Conservation (phyloP, 169 alveolate genomes). For the Plasmodium vivax region DNA sequence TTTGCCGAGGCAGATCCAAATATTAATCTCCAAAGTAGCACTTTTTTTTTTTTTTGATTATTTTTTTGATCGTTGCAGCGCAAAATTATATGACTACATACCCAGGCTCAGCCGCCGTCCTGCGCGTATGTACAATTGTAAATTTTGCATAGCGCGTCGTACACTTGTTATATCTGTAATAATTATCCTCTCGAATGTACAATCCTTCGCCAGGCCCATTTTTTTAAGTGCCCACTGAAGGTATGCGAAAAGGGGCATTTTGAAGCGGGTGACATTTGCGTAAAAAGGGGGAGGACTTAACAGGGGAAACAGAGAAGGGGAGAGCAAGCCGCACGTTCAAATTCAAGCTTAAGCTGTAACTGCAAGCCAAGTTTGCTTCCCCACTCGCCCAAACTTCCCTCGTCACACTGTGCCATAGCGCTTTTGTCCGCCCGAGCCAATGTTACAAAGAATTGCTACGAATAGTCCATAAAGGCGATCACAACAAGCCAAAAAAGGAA, state of each 20-base stretch:
- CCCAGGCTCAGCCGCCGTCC: neutral
- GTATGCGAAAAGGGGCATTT: neutral
- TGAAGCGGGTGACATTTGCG: neutral
- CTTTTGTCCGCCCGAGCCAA: neutral
- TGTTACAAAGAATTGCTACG: neutral
- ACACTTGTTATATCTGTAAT: neutral
- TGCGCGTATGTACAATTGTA: neutral
- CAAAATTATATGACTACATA: neutral
- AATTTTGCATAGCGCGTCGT: neutral
- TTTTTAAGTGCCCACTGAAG: neutral
- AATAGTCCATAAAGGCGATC: neutral
- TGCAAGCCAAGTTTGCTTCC: neutral
- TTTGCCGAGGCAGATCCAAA: conserved; percentile 6
- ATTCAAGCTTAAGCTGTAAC: neutral
- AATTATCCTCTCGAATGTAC: neutral
- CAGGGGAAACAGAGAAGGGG: neutral
- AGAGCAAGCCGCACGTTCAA: neutral
- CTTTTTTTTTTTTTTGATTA: neutral
- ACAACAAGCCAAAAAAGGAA: neutral
- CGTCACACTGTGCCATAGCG: neutral
- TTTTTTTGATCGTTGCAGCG: neutral
- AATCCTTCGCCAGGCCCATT: neutral
- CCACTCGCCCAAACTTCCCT: neutral
- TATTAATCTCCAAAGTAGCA: neutral
- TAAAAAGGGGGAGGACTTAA: neutral